Conservation (phyloP, 495 filamentous ascomycete species). For the Bacidia rubella region DNA sequence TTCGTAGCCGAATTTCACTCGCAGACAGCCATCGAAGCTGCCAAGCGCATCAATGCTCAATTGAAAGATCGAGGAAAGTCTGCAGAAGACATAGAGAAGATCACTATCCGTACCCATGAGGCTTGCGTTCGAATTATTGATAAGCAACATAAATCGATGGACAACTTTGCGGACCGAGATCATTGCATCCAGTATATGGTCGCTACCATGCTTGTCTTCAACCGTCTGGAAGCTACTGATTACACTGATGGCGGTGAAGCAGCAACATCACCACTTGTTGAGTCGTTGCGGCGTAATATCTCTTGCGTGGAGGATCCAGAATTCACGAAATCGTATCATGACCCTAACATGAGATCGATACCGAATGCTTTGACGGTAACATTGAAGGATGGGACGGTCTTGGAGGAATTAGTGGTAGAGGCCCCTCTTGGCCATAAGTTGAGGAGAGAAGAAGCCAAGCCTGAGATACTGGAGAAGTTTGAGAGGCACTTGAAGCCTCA, state of each 20-base stretch:
- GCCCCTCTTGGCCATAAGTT: constrained; percentile 88
- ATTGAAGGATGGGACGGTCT: constrained; percentile 85
- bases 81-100: constrained; percentile 81
- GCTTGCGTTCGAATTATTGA: constrained; percentile 98
- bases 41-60: constrained; percentile 70
- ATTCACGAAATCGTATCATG: constrained; percentile 89
- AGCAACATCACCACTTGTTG: constrained; percentile 76
- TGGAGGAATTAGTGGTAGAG: constrained; percentile 86
- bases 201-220: constrained; percentile 84
- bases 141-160: constrained; percentile 99
- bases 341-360: constrained; percentile 84
- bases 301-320: constrained; percentile 88
- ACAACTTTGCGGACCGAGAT: constrained; percentile 98
- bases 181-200: constrained; percentile 99
- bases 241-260: constrained; percentile 87
- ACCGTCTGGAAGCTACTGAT: constrained; percentile 80
- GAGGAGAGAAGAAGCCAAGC: constrained; percentile 91
- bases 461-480: constrained; percentile 88
- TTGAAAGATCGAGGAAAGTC: constrained; percentile 77
- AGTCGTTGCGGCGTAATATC: constrained; percentile 81
- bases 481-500: constrained; percentile 79
- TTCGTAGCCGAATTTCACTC: constrained; percentile 88
- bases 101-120: constrained; percentile 93
- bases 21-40: constrained; percentile 92
- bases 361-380: constrained; percentile 89